Percentiles rank a stretch among this genome's conserved stretches.
These are phyloP conservation scores for Sophora flavescens DNA, from an alignment of 306 rosid genomes.

Conservation along the genomic window DNA sequence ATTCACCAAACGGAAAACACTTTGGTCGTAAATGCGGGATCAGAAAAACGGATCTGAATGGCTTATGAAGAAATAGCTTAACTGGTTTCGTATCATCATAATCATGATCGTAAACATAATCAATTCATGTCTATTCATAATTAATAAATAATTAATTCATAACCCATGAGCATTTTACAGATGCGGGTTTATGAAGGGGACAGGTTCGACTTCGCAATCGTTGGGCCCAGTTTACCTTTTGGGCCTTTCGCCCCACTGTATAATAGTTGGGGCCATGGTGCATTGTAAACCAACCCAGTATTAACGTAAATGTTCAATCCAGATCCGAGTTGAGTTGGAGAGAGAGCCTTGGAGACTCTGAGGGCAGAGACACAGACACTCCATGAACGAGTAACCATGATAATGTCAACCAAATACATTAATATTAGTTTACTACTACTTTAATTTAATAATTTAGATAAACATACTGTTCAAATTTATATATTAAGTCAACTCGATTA, in stretches of 20 bases:
- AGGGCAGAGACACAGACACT: no score
- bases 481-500: no score
- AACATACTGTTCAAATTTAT: no score
- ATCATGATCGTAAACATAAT: no score
- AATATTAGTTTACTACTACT: no score
- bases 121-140: background rate
- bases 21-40: conserved; percentile 35
- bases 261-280: background rate
- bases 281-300: background rate
- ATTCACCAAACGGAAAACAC: conserved; percentile 13
- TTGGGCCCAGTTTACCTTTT: background rate
- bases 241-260: background rate
- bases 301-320: no score
- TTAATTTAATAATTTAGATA: no score
- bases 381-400: no score
- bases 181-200: conserved; percentile 31
- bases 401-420: no score
- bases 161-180: background rate
- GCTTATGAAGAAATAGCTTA: background rate
- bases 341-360: no score
- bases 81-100: background rate
- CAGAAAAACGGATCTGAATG: conserved; percentile 48
- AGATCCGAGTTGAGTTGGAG: no score
- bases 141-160: no score
- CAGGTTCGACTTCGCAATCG: background rate